Evolutionary conservation across 1,284 basidiomycete species (phyloP).

Genomic region (Rhizopogon parksii): DNA sequence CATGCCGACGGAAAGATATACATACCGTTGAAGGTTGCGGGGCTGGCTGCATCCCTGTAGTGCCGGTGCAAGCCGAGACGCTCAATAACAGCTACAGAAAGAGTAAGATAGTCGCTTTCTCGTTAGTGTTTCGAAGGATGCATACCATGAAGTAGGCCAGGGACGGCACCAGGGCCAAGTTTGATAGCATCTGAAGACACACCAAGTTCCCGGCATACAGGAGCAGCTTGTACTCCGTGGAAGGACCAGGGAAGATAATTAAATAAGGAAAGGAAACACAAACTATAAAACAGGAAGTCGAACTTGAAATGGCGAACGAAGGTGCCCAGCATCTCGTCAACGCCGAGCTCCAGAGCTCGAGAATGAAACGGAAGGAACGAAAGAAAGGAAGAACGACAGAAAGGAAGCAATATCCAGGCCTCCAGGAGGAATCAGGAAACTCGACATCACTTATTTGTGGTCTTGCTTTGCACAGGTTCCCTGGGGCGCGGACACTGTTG

Average conservation of each 20-base stretch:
- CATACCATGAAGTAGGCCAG: neutral
- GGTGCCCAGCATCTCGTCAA: slow-evolving; percentile 13
- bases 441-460: slow-evolving; percentile 2
- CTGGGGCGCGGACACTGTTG: neutral
- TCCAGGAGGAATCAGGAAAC: neutral
- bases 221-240: neutral
- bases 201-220: neutral
- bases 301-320: slow-evolving; percentile 1
- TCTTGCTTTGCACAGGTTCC: slow-evolving; percentile 5
- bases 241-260: neutral
- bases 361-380: neutral
- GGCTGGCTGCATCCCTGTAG: neutral
- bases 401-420: neutral
- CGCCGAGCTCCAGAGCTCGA: slow-evolving; percentile 12
- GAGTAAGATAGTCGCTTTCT: neutral
- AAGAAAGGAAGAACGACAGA: neutral
- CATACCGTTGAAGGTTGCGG: neutral
- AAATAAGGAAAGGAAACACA: slow-evolving; percentile 1
- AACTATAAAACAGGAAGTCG: neutral
- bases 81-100: neutral
- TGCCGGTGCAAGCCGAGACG: no score
- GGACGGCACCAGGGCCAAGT: no score
- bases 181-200: neutral
- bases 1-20: neutral
- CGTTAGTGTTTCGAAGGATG: neutral